Conservation (phyloP, 2,329 filamentous ascomycete species). For the Aspergillus calidoustus region DNA sequence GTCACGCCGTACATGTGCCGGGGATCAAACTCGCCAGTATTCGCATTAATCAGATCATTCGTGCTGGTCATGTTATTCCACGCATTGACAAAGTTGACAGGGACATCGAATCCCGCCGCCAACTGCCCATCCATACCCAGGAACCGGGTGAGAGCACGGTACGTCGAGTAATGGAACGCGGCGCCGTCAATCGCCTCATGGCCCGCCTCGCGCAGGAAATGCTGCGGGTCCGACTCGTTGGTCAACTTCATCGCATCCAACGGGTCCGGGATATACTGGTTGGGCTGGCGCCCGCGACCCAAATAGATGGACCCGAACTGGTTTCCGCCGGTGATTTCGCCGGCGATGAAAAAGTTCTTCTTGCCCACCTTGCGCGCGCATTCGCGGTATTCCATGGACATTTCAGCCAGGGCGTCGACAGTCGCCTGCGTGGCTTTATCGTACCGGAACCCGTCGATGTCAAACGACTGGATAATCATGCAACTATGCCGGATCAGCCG, state of each 20-base stretch:
- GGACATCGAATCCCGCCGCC: conserved; percentile 57
- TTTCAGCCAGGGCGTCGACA: conserved; percentile 63
- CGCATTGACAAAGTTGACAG: conserved; percentile 57
- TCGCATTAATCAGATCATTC: conserved; percentile 64
- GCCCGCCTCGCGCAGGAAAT: conserved; percentile 58
- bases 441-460: conserved; percentile 69
- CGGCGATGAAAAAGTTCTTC: conserved; percentile 66
- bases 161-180: conserved; percentile 67
- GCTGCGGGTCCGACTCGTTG: conserved; percentile 46
- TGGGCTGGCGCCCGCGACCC: conserved; percentile 63
- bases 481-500: conserved; percentile 66
- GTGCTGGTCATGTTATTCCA: conserved; percentile 62
- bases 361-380: conserved; percentile 63
- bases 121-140: conserved; percentile 64
- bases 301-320: conserved; percentile 64
- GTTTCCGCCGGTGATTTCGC: conserved; percentile 68
- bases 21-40: conserved; percentile 65
- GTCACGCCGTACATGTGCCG: conserved; percentile 67
- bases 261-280: conserved; percentile 52
- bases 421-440: conserved; percentile 71
- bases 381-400: conserved; percentile 60
- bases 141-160: conserved; percentile 64
- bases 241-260: conserved; percentile 55
- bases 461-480: conserved; percentile 65
- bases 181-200: conserved; percentile 61